Evolutionary conservation across 768 basidiomycete species (phyloP), one percentile per base, ranked within the genome.

Genomic region (Botryobasidium botryosum): DNA sequence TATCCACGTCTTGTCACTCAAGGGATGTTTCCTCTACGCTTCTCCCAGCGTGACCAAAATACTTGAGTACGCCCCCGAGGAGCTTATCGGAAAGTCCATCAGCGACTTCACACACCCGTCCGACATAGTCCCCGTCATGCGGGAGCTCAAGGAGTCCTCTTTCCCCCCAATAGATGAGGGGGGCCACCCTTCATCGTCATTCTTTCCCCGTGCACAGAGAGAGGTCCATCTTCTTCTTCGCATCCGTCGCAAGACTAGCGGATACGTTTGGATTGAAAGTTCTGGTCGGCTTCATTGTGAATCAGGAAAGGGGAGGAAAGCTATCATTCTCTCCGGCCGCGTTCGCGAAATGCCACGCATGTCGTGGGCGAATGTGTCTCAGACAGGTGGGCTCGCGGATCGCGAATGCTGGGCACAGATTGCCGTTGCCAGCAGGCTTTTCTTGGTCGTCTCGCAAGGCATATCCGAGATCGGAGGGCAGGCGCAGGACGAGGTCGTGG

Each of bases 281-380:
- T 68, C 79, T n/a, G 92, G 92, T 1, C 68, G 85, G 25, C 68
- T 97, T 32, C 81, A 91, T 54, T 72, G 84, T 45, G 92, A 99
- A 63, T 79, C 87, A 0, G 87, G 88, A 1, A 96, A 96, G 56
- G 88, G 88, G 1, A 67, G 88, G 29, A 94, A 97, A 62, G 86
- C 88, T 2, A 87, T 99, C 55, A 75, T 99, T 28, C 68, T 99
- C n/a, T 75, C 73, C 45, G 91, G 81, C 0, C 69, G 92, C 6
- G 72, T 78, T 25, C 64, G 79, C 36, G 69, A 69, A 54, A 78
- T 84, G 68, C 73, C 75, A 6, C 56, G 52, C 2, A 58, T 87
- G 20, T 59, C 56, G 3, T 88, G 85, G 85, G 64, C 62, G 3
- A 63, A 66, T 29, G 60, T 88, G 24, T 59, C 63, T 1, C 56